phyloP scores from a whole-genome alignment of 2,329 filamentous ascomycete species.

The Aschersonia sp. region DNA sequence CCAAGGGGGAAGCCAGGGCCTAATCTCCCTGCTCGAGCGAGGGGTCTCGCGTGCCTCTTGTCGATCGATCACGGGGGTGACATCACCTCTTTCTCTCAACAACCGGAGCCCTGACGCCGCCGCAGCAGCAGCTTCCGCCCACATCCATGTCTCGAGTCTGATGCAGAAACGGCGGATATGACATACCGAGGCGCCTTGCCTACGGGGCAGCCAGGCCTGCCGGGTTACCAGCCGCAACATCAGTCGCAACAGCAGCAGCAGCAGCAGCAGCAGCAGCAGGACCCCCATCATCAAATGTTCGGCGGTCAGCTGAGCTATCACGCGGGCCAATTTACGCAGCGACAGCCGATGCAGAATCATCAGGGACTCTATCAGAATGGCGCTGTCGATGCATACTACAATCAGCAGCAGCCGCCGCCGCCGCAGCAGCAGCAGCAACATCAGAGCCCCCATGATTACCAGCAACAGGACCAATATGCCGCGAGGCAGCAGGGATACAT shows the following conservation, averaged over 20 bases:
- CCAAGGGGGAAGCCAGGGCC: too few relatives aligned
- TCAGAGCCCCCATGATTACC: slow-evolving; percentile 5
- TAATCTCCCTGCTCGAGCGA: too few relatives aligned
- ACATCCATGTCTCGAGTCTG: slow-evolving; percentile 1
- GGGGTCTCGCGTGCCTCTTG: too few relatives aligned
- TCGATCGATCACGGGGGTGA: too few relatives aligned
- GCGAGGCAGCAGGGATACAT: slow-evolving; percentile 11
- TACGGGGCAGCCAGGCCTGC: slow-evolving; percentile 13
- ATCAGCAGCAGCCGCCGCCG: slow-evolving; percentile 6
- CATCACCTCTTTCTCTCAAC: not conserved
- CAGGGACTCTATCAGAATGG: slow-evolving; percentile 4
- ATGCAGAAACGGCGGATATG: slow-evolving; percentile 15
- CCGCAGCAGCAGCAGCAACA: slow-evolving; percentile 8
- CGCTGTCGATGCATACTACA: slow-evolving; percentile 7
- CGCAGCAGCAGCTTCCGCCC: not conserved
- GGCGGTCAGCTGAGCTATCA: slow-evolving; percentile 8
- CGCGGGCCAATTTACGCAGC: slow-evolving; percentile 11
- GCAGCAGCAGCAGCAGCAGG: not conserved
- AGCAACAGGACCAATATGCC: slow-evolving; percentile 9
- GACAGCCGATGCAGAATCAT: slow-evolving; percentile 9
- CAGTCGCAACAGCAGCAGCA: not conserved
- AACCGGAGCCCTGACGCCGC: not conserved
- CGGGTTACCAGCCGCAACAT: slow-evolving; percentile 10
- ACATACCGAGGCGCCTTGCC: slow-evolving; percentile 18
- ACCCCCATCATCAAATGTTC: not conserved